Conservation (phyloP, 2,329 filamentous ascomycete species). For the Talaromyces sp. region DNA sequence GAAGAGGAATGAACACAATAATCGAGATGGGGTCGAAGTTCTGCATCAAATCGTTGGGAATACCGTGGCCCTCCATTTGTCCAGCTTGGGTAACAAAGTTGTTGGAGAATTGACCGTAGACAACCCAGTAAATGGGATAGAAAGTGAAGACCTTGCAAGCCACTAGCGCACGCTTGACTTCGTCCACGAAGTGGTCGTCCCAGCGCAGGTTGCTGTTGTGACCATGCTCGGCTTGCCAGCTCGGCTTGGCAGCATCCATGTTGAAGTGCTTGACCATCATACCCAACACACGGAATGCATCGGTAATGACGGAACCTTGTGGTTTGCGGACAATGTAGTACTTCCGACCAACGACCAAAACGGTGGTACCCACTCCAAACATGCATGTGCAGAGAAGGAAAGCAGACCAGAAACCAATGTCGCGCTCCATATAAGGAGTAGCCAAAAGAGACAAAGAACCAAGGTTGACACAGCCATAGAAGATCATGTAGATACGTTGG, state of each 20-base stretch:
- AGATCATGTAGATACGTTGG: constrained; percentile 67
- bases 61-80: constrained; percentile 60
- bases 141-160: constrained; percentile 70
- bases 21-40: constrained; percentile 72
- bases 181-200: constrained; percentile 67
- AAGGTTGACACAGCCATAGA: constrained; percentile 69
- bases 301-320: constrained; percentile 60
- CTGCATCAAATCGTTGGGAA: constrained; percentile 72
- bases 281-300: constrained; percentile 59
- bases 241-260: constrained; percentile 62
- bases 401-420: constrained; percentile 62
- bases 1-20: constrained; percentile 68
- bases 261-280: constrained; percentile 50
- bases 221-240: constrained; percentile 53
- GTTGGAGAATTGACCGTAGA: constrained; percentile 61
- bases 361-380: constrained; percentile 57
- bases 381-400: constrained; percentile 59
- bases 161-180: constrained; percentile 60
- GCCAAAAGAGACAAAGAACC: constrained; percentile 64
- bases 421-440: constrained; percentile 63
- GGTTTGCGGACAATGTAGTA: constrained; percentile 47
- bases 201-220: constrained; percentile 47
- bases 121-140: constrained; percentile 34
- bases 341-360: constrained; percentile 47
- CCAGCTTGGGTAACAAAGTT: constrained; percentile 45